Evolutionary conservation across 225 moss, liverwort and hornwort species (phyloP).

Genomic region (Sphagnum contortum): DNA sequence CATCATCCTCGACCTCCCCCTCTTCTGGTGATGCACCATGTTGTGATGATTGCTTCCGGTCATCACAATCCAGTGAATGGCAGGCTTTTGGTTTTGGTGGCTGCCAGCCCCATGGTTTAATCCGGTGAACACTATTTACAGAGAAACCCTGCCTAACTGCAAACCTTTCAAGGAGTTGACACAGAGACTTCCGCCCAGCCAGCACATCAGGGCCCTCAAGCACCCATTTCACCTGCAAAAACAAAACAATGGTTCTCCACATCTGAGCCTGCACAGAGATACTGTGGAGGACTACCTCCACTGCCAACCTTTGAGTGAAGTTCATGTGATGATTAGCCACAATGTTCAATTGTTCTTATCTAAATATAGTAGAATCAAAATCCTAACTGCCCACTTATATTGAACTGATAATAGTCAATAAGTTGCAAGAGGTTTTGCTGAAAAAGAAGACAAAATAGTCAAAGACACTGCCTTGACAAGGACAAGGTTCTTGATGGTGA

Average conservation of each 20-base stretch:
- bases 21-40: slow-evolving; percentile 69
- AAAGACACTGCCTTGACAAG: too few relatives aligned
- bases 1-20: slow-evolving; percentile 84
- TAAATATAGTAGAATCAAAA: too few relatives aligned
- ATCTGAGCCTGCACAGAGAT: too few relatives aligned
- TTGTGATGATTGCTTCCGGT: slow-evolving; percentile 34
- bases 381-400: too few relatives aligned
- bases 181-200: slow-evolving; percentile 83
- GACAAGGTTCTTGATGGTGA: too few relatives aligned
- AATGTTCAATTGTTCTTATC: too few relatives aligned
- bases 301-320: too few relatives aligned
- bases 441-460: too few relatives aligned
- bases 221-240: slow-evolving; percentile 82
- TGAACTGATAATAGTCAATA: too few relatives aligned
- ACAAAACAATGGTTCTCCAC: background rate
- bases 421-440: too few relatives aligned
- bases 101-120: slow-evolving; percentile 82
- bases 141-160: slow-evolving; percentile 67
- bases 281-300: too few relatives aligned
- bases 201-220: slow-evolving; percentile 87
- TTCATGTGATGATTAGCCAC: too few relatives aligned
- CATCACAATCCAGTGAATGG: slow-evolving; percentile 22
- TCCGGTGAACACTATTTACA: slow-evolving; percentile 36
- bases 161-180: slow-evolving; percentile 84
- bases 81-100: slow-evolving; percentile 37